Percentiles rank a stretch among this genome's conserved stretches.
phyloP scores from a whole-genome alignment of 495 filamentous ascomycete genomes.

The Glonium stellatum region DNA sequence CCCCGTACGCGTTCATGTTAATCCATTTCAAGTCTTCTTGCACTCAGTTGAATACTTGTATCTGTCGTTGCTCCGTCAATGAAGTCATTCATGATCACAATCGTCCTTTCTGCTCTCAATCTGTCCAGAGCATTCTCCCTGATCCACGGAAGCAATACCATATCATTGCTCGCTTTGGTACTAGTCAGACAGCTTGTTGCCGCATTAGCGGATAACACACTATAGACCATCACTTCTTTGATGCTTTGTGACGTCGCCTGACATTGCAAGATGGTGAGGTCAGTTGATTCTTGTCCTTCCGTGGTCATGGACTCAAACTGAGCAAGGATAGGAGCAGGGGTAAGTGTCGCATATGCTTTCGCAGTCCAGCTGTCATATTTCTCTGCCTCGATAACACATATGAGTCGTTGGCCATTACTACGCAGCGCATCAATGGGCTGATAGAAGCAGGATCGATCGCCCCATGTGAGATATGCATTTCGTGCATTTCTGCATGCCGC shows the following conservation, averaged over 20 bases:
- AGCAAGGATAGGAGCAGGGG: constrained; percentile 40
- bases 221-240: constrained; percentile 39
- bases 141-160: constrained; percentile 44
- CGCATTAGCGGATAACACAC: constrained; percentile 38
- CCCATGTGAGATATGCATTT: constrained; percentile 1
- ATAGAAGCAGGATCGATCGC: constrained; percentile 7
- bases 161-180: constrained; percentile 43
- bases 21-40: constrained; percentile 30
- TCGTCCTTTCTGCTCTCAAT: constrained; percentile 35
- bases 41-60: constrained; percentile 39
- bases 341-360: constrained; percentile 42
- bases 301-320: constrained; percentile 37
- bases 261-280: constrained; percentile 45
- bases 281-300: constrained; percentile 35
- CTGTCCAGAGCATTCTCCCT: constrained; percentile 35
- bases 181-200: constrained; percentile 41
- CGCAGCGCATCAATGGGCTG: constrained; percentile 38
- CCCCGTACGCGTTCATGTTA: neutral
- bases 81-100: constrained; percentile 49
- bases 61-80: constrained; percentile 46
- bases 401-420: constrained; percentile 38
- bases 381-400: constrained; percentile 40
- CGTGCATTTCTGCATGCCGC: constrained; percentile 25
- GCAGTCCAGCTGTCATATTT: constrained; percentile 45
- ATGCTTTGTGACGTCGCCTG: constrained; percentile 47